Conservation (phyloP, 345 rosid species). For the Anacardium occidentale region DNA sequence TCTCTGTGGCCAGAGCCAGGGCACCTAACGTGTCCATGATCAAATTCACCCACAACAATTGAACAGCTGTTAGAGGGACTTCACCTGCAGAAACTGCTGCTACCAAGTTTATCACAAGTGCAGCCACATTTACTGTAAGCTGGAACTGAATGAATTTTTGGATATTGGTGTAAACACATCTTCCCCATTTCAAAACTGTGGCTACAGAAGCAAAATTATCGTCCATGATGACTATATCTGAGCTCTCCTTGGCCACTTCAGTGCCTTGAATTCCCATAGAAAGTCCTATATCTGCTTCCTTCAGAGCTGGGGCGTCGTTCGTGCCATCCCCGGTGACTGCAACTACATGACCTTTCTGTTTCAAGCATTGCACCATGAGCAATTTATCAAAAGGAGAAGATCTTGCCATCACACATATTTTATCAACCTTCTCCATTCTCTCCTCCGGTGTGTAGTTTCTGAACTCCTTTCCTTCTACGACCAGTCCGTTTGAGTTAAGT, state of each 20-base stretch:
- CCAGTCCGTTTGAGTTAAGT: slow-evolving; percentile 22
- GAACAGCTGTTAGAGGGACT: slow-evolving; percentile 68
- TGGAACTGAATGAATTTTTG: slow-evolving; percentile 83
- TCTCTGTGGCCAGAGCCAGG: slow-evolving; percentile 65
- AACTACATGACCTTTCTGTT: slow-evolving; percentile 67
- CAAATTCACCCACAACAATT: slow-evolving; percentile 71
- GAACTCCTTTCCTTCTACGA: slow-evolving; percentile 58
- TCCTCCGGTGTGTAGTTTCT: slow-evolving; percentile 42
- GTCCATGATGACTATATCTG: slow-evolving; percentile 72
- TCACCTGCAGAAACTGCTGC: slow-evolving; percentile 74
- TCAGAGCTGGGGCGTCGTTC: slow-evolving; percentile 75
- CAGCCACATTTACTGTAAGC: slow-evolving; percentile 66
- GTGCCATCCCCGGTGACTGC: slow-evolving; percentile 78
- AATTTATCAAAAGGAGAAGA: slow-evolving; percentile 74
- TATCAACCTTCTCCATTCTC: slow-evolving; percentile 47
- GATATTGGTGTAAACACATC: slow-evolving; percentile 72
- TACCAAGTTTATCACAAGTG: slow-evolving; percentile 64
- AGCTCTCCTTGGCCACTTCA: slow-evolving; percentile 78
- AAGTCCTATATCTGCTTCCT: slow-evolving; percentile 72
- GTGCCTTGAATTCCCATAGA: slow-evolving; percentile 84
- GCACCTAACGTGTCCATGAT: slow-evolving; percentile 85
- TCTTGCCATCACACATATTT: slow-evolving; percentile 75
- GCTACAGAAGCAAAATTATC: slow-evolving; percentile 69
- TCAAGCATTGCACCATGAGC: slow-evolving; percentile 74
- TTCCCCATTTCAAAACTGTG: slow-evolving; percentile 71